Evolutionary conservation across 2,329 filamentous ascomycete genomes (phyloP), one percentile per base, ranked within the genome.

Genomic region (Tolypocladium tropicale): DNA sequence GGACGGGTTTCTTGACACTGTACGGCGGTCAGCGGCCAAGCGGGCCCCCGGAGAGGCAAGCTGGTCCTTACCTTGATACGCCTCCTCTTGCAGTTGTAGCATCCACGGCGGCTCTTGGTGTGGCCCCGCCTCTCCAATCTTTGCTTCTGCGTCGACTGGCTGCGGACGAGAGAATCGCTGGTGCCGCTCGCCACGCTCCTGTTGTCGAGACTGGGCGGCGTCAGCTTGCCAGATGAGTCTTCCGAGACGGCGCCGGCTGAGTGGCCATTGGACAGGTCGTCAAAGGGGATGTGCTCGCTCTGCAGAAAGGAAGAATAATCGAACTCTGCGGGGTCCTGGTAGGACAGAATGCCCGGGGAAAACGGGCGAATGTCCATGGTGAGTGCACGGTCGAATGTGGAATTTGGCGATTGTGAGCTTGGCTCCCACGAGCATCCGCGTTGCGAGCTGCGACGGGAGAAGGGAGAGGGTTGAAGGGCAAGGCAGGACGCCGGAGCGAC

Each of bases 1-100:
- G 84, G 84, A 33, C 74, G 78, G n/a, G 74, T 83, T 67, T 87
- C 84, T 70, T 85, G 84, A 65, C 84, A 87, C 78, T 86, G 57
- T 14, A 28, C 28, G 7, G 34, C n/a, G 28, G 18, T 55, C 3
- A 51, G 23, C 33, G 16, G 12, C 36, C 43, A 16, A 30, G 23
- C 12, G 33, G 25, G 18, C 12, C 50, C 6, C 21, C 14, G 5
- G 11, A 34, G 21, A n/a, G 2, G 6, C 33, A 53, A 30, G 25
- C 3, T 28, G 10, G 10, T 49, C 54, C 59, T 25, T 68, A 79
- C 80, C 77, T 84, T 87, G 67, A 88, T 86, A 57, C 83, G 78
- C 43, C 84, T 73, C 56, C 79, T 75, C 68, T 87, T 87, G 72
- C 84, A 88, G 65, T 85, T 85, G 67, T 79, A 86, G 68, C 84